Percentiles rank a stretch among this genome's conserved stretches.
Conservation (phyloP, 305 asterid species). For the Fraxinus floribunda region DNA sequence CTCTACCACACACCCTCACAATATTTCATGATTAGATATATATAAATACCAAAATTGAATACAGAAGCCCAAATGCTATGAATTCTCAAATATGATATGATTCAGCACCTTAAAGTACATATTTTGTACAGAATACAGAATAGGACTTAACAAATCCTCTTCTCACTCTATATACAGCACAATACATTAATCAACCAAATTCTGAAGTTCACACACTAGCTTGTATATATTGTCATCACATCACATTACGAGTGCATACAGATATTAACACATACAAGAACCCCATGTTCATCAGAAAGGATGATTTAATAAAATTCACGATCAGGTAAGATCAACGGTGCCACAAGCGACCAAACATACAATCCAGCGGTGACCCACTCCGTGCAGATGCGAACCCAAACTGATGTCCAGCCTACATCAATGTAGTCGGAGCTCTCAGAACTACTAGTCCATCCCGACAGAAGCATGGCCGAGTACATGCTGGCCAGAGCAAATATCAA, state of each 20-base stretch:
- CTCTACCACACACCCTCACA: too few relatives aligned
- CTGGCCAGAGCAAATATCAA: slow-evolving; percentile 92
- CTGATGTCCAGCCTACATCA: slow-evolving; percentile 87
- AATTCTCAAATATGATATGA: too few relatives aligned
- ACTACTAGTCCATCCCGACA: slow-evolving; percentile 88
- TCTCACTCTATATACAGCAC: neutral
- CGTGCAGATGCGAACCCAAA: slow-evolving; percentile 85
- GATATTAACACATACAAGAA: neutral
- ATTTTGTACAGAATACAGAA: neutral
- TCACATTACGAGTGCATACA: neutral
- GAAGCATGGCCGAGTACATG: slow-evolving; percentile 99
- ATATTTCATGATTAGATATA: neutral
- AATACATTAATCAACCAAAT: neutral
- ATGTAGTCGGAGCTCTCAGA: slow-evolving; percentile 68
- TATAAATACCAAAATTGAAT: neutral
- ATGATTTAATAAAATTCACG: slow-evolving; percentile 64
- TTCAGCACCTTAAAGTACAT: neutral
- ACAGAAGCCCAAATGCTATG: neutral
- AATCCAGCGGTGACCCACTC: slow-evolving; percentile 91
- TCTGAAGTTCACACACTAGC: neutral
- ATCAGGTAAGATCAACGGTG: slow-evolving; percentile 68
- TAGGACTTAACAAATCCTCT: neutral
- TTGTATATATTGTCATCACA: neutral
- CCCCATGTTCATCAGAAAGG: neutral
- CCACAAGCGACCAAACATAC: slow-evolving; percentile 85